phyloP scores from a whole-genome alignment of 2,329 filamentous ascomycete species.

The Alternaria solani region DNA sequence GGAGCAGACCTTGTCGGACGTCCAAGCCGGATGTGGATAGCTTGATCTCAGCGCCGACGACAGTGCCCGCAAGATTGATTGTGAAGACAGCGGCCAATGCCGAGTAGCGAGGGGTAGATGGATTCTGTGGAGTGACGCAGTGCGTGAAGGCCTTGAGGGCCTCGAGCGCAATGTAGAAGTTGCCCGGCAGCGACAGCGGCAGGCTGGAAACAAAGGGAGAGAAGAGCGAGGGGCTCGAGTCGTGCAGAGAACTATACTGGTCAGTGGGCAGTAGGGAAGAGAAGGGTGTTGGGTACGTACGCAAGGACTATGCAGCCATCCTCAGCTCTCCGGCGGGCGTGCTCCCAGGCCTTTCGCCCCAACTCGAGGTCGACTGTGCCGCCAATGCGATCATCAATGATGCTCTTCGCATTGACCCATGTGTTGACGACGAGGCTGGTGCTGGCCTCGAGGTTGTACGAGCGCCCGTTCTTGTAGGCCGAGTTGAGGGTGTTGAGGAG shows the following conservation, averaged over 20 bases:
- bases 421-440: slow-evolving; percentile 95
- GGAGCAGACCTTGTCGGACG: slow-evolving; percentile 78
- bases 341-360: slow-evolving; percentile 89
- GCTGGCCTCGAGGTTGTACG: slow-evolving; percentile 88
- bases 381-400: slow-evolving; percentile 73
- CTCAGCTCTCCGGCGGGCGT: slow-evolving; percentile 91
- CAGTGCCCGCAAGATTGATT: slow-evolving; percentile 79
- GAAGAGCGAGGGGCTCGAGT: slow-evolving; percentile 84
- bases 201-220: slow-evolving; percentile 81
- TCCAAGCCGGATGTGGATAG: slow-evolving; percentile 90
- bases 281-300: slow-evolving; percentile 60
- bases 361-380: slow-evolving; percentile 83
- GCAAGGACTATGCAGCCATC: slow-evolving; percentile 92
- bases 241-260: slow-evolving; percentile 78
- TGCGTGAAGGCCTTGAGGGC: slow-evolving; percentile 86
- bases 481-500: slow-evolving; percentile 92
- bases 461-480: slow-evolving; percentile 80
- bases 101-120: slow-evolving; percentile 80
- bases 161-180: slow-evolving; percentile 79
- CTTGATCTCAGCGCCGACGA: slow-evolving; percentile 77
- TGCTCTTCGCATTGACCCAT: slow-evolving; percentile 83
- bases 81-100: slow-evolving; percentile 83
- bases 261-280: slow-evolving; percentile 17
- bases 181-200: slow-evolving; percentile 78
- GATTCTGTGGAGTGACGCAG: slow-evolving; percentile 87